A percentile compares a stretch with the other conserved stretches of the same genome.
Evolutionary conservation across 2,329 filamentous ascomycete species (phyloP).

Genomic region (Hypoxylon sp.): DNA sequence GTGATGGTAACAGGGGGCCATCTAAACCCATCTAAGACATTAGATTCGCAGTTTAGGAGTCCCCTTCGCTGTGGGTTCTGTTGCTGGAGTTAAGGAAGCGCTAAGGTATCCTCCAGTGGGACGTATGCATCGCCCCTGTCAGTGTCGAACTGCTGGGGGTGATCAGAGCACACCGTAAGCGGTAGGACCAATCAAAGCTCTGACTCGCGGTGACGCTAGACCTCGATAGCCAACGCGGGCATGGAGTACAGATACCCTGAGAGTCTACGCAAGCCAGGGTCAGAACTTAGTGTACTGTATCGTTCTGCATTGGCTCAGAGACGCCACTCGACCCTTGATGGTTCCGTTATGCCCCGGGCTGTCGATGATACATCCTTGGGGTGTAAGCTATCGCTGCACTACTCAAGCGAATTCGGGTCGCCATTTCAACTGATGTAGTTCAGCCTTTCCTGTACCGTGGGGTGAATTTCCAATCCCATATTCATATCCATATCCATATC

Average conservation of each 20-base stretch:
- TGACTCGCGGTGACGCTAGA: conserved; percentile 41
- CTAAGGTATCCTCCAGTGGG: conserved; percentile 42
- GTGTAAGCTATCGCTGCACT: conserved; percentile 43
- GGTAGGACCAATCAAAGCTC: conserved; percentile 36
- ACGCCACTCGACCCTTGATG: conserved; percentile 40
- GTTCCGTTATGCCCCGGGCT: conserved; percentile 38
- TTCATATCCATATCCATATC: conserved; percentile 15
- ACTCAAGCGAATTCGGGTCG: conserved; percentile 40
- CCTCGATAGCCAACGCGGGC: conserved; percentile 37
- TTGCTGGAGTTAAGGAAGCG: conserved; percentile 33
- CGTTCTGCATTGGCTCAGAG: conserved; percentile 33
- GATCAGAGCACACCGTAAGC: conserved; percentile 34
- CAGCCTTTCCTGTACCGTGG: conserved; percentile 41
- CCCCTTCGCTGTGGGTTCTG: conserved; percentile 25
- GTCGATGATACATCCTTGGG: conserved; percentile 39
- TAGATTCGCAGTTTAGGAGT: conserved; percentile 39
- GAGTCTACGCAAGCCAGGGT: conserved; percentile 39
- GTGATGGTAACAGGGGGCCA: conserved; percentile 35
- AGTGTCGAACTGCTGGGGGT: conserved; percentile 37
- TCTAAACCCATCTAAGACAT: conserved; percentile 35
- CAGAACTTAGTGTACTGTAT: conserved; percentile 21
- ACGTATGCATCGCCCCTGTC: conserved; percentile 43
- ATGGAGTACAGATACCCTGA: conserved; percentile 39
- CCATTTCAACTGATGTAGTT: conserved; percentile 36
- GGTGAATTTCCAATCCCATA: conserved; percentile 40